Conservation (phyloP, 1,284 basidiomycete genomes). For the Ceratobasidium sp. region DNA sequence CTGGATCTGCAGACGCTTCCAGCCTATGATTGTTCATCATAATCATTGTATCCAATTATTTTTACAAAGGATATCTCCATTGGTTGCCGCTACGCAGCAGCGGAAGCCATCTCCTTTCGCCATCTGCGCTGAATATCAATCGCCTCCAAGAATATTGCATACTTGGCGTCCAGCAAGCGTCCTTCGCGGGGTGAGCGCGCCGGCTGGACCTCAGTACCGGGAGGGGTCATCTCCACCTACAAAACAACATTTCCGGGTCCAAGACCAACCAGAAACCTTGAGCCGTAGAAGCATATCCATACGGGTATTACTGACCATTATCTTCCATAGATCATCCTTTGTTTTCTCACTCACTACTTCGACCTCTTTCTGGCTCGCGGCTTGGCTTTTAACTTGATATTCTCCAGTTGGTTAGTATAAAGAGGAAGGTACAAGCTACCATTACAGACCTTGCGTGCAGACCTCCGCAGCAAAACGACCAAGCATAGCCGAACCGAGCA, state of each 20-base stretch:
- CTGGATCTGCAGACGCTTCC: too few relatives aligned
- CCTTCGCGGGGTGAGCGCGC: constrained; percentile 70
- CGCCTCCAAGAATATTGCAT: constrained; percentile 89
- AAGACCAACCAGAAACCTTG: neutral
- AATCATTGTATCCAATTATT: neutral
- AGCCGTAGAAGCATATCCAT: neutral
- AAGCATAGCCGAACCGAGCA: constrained; percentile 93
- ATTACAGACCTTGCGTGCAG: constrained; percentile 51
- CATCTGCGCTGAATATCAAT: constrained; percentile 90
- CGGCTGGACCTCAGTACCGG: constrained; percentile 81
- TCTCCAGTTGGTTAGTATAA: constrained; percentile 36
- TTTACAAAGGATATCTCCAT: neutral
- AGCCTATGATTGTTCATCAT: too few relatives aligned
- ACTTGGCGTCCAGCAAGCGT: constrained; percentile 88
- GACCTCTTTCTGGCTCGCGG: constrained; percentile 56
- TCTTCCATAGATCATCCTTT: constrained; percentile 83
- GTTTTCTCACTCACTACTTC: constrained; percentile 64
- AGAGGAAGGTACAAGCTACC: too few relatives aligned
- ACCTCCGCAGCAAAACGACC: constrained; percentile 86
- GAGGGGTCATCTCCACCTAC: constrained; percentile 90
- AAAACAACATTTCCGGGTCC: neutral
- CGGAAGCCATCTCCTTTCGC: constrained; percentile 69
- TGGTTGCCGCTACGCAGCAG: neutral
- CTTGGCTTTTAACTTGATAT: constrained; percentile 49
- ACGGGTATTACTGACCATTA: constrained; percentile 74